Evolutionary conservation across 1,139 yeast genomes (phyloP).

Genomic region (Candida dubliniensis): DNA sequence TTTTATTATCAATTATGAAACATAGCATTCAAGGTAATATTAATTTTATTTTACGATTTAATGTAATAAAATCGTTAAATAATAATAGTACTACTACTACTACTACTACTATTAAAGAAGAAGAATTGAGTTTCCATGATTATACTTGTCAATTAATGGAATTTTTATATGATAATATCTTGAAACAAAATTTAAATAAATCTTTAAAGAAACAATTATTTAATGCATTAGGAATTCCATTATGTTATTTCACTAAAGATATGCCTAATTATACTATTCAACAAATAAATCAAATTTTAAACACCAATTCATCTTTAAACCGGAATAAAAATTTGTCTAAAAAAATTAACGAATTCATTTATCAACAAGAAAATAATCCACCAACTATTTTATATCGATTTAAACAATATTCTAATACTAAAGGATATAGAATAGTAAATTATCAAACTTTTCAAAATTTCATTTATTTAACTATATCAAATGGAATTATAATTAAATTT

Average conservation of each 20-base stretch:
- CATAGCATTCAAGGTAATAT: neutral
- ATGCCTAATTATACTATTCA: conserved; percentile 1
- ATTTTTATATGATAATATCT: conserved; percentile 3
- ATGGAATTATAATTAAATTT: conserved; percentile 5
- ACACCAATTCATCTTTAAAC: neutral
- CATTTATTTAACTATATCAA: conserved; percentile 1
- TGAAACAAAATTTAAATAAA: neutral
- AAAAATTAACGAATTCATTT: conserved; percentile 1
- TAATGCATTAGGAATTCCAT: conserved; percentile 7
- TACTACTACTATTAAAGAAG: neutral
- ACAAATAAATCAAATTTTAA: conserved; percentile 8
- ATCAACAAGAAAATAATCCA: neutral
- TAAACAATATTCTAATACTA: neutral
- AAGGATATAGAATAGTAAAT: neutral
- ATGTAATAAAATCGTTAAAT: neutral
- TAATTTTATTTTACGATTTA: neutral
- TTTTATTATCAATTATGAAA: neutral
- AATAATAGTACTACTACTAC: neutral
- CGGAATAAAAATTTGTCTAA: too few species aligned
- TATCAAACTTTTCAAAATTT: neutral
- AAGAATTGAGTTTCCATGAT: neutral
- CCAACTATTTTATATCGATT: too few species aligned
- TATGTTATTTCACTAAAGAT: neutral
- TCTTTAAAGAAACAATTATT: neutral
- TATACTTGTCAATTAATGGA: conserved; percentile 4